Base-by-base conservation (phyloP, 1,139 yeast species). In the Tardiomyces digboiensis region DNA sequence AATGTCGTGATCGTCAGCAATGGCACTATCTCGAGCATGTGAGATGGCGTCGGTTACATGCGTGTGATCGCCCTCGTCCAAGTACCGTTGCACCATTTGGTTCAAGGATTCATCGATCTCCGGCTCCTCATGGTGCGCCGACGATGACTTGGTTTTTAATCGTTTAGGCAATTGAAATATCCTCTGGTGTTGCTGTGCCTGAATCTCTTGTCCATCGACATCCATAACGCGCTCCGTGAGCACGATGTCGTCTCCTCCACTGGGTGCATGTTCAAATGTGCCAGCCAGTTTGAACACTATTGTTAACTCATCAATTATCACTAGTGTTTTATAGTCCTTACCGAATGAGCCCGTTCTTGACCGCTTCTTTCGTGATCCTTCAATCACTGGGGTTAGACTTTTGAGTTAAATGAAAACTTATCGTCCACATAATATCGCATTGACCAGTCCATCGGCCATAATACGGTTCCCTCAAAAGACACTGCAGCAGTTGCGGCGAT, bases 201-300 rank as follows among this genome's bases (percentile, higher is more conserved):
- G n/a, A n/a, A n/a, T n/a, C 3, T 26, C 33, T 16, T 26, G 33
- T n/a, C 10, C 33, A 8, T 26, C 33, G 3, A 26, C 33, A 16
- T 26, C 33, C 33, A 26, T 26, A 5, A 26, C 16, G 3, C 33
- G 33, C 33, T 26, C 33, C 5, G 33, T 26, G 8, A 26, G 33
- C 33, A 26, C 33, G 16, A 21, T 16, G 13, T 38, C 42, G 21
- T 26, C 29, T 20, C 40, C 16, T 51, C 51, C 13, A n/a, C n/a
- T n/a, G 56, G 65, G 38, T 16, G 62, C 62, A 42, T 71, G 71
- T 48, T 82, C 86, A 40, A 51, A 54, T 0, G 93, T 82, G 49
- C 84, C 68, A 1, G 83, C 76, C 20, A 83, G 66, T 49, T 74
- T 76, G 65, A 80, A 83, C 39, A 79, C 72, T 55, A 62, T 8